A percentile compares a stretch with the other conserved stretches of the same genome.
Conservation (phyloP, 768 basidiomycete species). For the Panaeolus papilionaceus region DNA sequence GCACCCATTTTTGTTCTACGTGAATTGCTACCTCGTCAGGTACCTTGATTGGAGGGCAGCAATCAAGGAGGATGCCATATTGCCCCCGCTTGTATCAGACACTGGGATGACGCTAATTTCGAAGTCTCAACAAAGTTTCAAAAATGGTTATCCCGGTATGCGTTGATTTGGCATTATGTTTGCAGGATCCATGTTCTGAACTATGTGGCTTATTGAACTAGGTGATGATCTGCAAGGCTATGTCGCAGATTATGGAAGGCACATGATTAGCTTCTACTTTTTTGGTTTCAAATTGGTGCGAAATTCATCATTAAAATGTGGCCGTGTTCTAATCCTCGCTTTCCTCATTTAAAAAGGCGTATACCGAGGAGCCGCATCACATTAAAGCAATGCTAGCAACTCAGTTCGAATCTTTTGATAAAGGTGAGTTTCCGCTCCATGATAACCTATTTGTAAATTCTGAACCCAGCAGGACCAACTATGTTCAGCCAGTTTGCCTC, state of each 20-base stretch:
- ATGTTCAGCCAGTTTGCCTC: slow-evolving; percentile 36
- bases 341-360: background rate
- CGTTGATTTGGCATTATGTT: background rate
- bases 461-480: slow-evolving; percentile 27
- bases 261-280: slow-evolving; percentile 35
- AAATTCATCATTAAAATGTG: too few species aligned
- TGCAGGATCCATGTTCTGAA: background rate
- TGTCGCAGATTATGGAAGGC: slow-evolving; percentile 38
- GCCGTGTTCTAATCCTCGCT: background rate
- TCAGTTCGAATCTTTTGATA: slow-evolving; percentile 53
- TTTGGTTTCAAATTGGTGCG: slow-evolving; percentile 38
- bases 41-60: slow-evolving; percentile 19
- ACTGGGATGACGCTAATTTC: slow-evolving; percentile 20
- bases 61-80: slow-evolving; percentile 21
- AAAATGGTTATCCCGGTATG: slow-evolving; percentile 41
- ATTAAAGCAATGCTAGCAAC: slow-evolving; percentile 51
- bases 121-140: slow-evolving; percentile 25
- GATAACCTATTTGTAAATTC: background rate
- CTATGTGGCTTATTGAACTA: slow-evolving; percentile 16
- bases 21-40: background rate
- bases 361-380: slow-evolving; percentile 22
- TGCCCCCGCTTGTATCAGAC: slow-evolving; percentile 26
- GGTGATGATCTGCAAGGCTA: slow-evolving; percentile 36
- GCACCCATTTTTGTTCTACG: slow-evolving; percentile 4
- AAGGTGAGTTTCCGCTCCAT: slow-evolving; percentile 36